Evolutionary conservation across 2,329 filamentous ascomycete genomes (phyloP).

Genomic region (Beauveria bassiana): DNA sequence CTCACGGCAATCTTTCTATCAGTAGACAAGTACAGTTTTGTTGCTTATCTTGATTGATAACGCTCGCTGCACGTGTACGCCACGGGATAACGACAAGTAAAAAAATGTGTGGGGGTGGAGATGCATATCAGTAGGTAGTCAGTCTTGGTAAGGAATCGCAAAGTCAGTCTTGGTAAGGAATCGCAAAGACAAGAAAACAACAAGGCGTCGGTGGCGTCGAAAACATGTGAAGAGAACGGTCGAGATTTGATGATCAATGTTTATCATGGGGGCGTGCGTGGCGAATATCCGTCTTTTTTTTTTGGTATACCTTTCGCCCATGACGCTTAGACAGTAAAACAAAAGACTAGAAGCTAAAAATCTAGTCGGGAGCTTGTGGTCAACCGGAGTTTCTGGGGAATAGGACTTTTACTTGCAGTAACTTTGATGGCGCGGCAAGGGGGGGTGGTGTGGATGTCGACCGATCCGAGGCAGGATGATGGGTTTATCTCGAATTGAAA

Average conservation of each 20-base stretch:
- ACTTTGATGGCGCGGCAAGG: no score
- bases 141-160: no score
- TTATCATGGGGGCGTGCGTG: no score
- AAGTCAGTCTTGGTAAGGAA: no score
- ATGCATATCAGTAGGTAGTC: not conserved
- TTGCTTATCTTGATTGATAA: not conserved
- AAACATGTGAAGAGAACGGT: not conserved
- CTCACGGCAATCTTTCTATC: no score
- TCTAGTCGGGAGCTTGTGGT: no score
- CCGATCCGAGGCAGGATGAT: no score
- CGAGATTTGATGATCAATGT: not conserved
- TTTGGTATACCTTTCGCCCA: not conserved
- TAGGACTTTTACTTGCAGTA: not conserved
- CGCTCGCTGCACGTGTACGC: not conserved
- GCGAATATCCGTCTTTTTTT: not conserved
- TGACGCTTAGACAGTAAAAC: not conserved
- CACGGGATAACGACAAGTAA: not conserved
- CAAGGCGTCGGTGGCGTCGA: no score
- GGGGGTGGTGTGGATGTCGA: no score
- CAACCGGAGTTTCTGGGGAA: not conserved
- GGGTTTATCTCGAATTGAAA: not conserved
- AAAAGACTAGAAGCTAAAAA: no score
- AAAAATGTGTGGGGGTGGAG: not conserved
- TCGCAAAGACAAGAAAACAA: no score
- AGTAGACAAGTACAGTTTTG: no score